Evolutionary conservation across 129 eudicot species (phyloP), one percentile per base, ranked within the genome.

Genomic region (Chrysanthemum lavandulifolium): DNA sequence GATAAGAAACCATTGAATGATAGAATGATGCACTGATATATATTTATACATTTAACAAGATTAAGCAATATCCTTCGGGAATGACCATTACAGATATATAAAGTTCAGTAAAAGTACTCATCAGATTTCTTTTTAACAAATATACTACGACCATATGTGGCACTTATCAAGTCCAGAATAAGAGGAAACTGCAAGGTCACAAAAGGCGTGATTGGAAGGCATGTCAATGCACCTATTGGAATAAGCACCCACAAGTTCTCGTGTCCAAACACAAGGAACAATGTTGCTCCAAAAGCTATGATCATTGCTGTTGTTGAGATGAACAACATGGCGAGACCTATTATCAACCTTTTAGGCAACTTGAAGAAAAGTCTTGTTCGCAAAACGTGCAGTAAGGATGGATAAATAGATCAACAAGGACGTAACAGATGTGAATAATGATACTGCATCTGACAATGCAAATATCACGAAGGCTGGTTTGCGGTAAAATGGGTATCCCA

Each of bases 261-360:
- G 10, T 48, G 49, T 19, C 56, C 71, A 47, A 67, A 40, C n/a
- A 67, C 31, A 16, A 67, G 57, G 25, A 33, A 18, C 23, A 67
- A 43, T 12, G 71, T 67, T 3, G 71, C 49, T 43, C 54, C 53
- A 58, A 72, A 72, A 23, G 69, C 67, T 48, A 60, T 72, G 21
- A 72, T 60, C 76, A 72, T 72, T 13, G 76, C 29, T 10, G 76
- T 60, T 5, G 63, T 58, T 31, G 36, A 58, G 63, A 58, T 58
- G 63, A 58, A 58, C 36, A 21, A 58, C 10, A 45, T 47, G 45
- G 51, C 76, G 5, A 72, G 68, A 58, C 76, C 76, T 3, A 72
- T 59, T 2, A 60, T 72, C 33, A 72, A 23, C 23, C 67, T 72
- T 12, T 19, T 60, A 2, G 76, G 76, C 21, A 72, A 48, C 45